Percentiles rank a stretch among this genome's conserved stretches.
These are phyloP conservation scores for Trichosanthes truncata DNA, from an alignment of 306 rosid genomes.

Conservation along the genomic window DNA sequence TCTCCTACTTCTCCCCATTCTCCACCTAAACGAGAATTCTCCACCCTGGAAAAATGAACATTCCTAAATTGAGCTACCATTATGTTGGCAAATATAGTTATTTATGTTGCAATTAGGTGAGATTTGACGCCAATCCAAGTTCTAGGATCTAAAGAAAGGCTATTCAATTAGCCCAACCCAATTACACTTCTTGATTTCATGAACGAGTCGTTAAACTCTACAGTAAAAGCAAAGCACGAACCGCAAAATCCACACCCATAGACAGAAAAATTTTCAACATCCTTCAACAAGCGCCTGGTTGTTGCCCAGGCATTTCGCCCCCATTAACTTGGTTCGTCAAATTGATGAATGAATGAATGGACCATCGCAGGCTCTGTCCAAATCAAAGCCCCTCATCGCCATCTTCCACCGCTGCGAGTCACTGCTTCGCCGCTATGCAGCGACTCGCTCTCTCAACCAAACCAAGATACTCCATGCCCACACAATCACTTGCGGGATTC, in stretches of 20 bases:
- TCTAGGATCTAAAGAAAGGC: too few species aligned
- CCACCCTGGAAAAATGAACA: too few species aligned
- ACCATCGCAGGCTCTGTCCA: constrained; percentile 19
- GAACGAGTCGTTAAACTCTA: not conserved
- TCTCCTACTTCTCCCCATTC: too few species aligned
- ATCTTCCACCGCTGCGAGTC: constrained; percentile 15
- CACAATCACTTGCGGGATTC: constrained; percentile 32
- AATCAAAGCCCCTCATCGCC: constrained; percentile 16
- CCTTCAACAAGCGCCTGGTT: not conserved
- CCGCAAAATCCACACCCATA: not conserved
- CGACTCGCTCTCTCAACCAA: constrained; percentile 38
- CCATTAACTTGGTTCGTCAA: not conserved
- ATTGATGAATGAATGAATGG: constrained; percentile 28
- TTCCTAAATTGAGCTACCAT: too few species aligned
- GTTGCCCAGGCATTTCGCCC: not conserved
- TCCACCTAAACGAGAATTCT: too few species aligned
- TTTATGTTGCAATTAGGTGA: too few species aligned
- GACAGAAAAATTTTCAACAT: not conserved
- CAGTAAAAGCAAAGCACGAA: not conserved
- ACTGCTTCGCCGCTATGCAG: constrained; percentile 30
- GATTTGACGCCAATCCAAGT: too few species aligned
- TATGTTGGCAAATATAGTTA: too few species aligned
- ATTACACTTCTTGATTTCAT: too few species aligned
- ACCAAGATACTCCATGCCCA: constrained; percentile 58
- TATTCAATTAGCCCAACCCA: too few species aligned